Conservation (phyloP, 78 protist species). For the Protostelium mycophagum region DNA sequence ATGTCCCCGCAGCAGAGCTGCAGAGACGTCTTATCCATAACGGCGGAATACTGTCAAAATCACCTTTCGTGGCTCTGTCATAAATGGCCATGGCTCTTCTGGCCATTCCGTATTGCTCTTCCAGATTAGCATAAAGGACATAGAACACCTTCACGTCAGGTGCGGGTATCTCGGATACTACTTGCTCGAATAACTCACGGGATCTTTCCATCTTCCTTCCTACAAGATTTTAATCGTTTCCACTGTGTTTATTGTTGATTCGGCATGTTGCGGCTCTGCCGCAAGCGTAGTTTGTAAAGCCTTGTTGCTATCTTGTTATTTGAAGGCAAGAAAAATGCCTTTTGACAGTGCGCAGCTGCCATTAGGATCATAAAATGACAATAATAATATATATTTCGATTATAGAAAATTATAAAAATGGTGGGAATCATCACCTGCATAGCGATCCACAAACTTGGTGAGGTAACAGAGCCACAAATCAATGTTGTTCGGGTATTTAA, state of each 20-base stretch:
- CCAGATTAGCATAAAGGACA: conserved; percentile 70
- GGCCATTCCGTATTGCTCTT: conserved; percentile 86
- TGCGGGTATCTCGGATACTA: conserved; percentile 67
- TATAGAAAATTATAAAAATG: too few species aligned
- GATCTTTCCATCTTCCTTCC: conserved; percentile 90
- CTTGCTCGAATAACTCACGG: conserved; percentile 95
- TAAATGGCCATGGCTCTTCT: conserved; percentile 90
- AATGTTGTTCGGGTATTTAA: conserved; percentile 81
- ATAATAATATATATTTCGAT: not conserved
- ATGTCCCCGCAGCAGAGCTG: too few species aligned
- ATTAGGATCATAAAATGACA: not conserved
- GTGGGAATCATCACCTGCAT: too few species aligned
- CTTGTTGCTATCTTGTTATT: too few species aligned
- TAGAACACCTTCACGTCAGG: conserved; percentile 47
- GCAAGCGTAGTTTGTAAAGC: too few species aligned
- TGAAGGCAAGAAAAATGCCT: too few species aligned
- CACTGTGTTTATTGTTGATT: not conserved
- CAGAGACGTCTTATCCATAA: too few species aligned
- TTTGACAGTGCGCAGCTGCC: not conserved
- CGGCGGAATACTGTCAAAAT: too few species aligned
- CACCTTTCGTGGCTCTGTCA: conserved; percentile 72
- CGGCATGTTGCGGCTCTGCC: not conserved
- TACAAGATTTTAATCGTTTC: too few species aligned
- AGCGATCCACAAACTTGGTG: conserved; percentile 85
- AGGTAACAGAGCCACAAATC: conserved; percentile 91